Evolutionary conservation across 192 early-diverging fungal species (phyloP), one percentile per base, ranked within the genome.

Genomic region (Kappamyces sp.): DNA sequence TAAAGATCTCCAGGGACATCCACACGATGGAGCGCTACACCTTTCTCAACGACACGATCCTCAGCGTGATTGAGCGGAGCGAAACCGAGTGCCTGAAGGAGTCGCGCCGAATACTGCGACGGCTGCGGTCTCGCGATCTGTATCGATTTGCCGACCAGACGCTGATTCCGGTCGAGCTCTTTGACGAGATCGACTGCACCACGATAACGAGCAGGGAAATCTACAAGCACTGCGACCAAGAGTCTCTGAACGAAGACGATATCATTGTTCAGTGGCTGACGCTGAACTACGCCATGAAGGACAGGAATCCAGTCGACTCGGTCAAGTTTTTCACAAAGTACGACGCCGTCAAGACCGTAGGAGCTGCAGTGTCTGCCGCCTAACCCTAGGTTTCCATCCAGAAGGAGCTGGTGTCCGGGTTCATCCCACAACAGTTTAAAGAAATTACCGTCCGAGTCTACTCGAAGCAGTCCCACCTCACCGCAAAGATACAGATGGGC

Each of bases 201-300:
- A 47, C 66, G 35, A 67, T 59, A 8, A 49, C 55, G 63, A 52
- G 50, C 62, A 68, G 84, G 30, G 86, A 72, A 36, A 55, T 79
- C 4, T 5, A 39, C 29, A 64, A 70, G 8, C 84, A 88, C 50
- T 54, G 62, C 3, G 61, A 70, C 30, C 77, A 75, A 37, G 89
- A 86, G 47, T 64, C 75, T 53, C 68, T 96, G 37, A 61, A 37
- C 0, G 77, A 77, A 58, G 64, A 78, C 4, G 92, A 94, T 62
- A 80, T 94, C 4, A 83, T 89, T 66, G 74, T 91, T 2, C 74
- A 89, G 41, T 79, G 77, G 49, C 47, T 79, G 5, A 84, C 76
- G 22, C 79, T 93, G 15, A 84, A 89, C 62, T 94, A 88, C 67
- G 89, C 88, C n/a, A 87, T 90, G 83, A 79, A 84, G 51, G 81